These are phyloP conservation scores for Roridomyces roridus DNA, from an alignment of 768 basidiomycete species.

Conservation along the genomic window DNA sequence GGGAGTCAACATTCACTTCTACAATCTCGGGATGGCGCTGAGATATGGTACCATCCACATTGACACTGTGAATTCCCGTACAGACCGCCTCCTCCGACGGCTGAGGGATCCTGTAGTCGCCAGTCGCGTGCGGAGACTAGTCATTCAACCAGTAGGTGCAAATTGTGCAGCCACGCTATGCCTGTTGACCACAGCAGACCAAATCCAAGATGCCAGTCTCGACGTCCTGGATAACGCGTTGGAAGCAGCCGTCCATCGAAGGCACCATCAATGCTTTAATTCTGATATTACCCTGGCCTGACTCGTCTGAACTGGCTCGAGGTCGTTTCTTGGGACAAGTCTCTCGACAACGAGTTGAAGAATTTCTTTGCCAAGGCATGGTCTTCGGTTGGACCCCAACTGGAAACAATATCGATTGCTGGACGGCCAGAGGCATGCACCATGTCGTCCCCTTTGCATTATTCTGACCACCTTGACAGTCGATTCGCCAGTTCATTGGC, in stretches of 20 bases:
- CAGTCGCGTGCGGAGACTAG: slow-evolving; percentile 22
- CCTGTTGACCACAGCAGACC: neutral
- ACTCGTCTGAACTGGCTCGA: slow-evolving; percentile 39
- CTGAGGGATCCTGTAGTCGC: slow-evolving; percentile 33
- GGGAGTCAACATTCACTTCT: slow-evolving; percentile 40
- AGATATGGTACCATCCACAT: slow-evolving; percentile 35
- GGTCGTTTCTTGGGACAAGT: slow-evolving; percentile 48
- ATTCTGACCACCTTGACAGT: neutral
- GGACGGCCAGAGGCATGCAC: slow-evolving; percentile 38
- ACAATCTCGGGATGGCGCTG: slow-evolving; percentile 36
- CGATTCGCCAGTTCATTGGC: slow-evolving; percentile 38
- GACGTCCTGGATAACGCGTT: neutral
- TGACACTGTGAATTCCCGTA: slow-evolving; percentile 25
- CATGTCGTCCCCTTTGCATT: neutral
- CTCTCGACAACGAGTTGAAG: slow-evolving; percentile 35
- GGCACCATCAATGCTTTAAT: slow-evolving; percentile 36
- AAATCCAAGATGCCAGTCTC: neutral
- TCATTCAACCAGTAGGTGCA: neutral
- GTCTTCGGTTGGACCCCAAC: slow-evolving; percentile 43
- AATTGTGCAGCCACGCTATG: neutral
- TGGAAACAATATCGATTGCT: slow-evolving; percentile 41
- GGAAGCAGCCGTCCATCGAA: slow-evolving; percentile 11
- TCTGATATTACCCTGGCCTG: slow-evolving; percentile 37
- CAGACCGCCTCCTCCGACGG: slow-evolving; percentile 22
- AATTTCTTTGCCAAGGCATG: slow-evolving; percentile 44